Percentiles rank a stretch among this genome's conserved stretches.
Conservation (phyloP, 2,329 filamentous ascomycete species). For the Talaromyces amestolkiae region DNA sequence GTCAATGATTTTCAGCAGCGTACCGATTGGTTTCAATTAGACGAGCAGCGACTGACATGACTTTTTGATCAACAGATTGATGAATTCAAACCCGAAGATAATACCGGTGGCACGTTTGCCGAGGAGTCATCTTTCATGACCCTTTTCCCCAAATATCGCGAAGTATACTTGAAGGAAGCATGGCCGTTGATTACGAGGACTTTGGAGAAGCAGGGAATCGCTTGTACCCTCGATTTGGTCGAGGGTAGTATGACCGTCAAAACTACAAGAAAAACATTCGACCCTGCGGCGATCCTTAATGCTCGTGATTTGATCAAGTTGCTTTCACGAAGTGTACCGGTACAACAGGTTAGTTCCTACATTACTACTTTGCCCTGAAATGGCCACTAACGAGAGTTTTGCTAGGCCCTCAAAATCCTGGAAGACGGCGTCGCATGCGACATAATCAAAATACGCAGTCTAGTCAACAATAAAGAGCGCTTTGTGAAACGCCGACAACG, state of each 20-base stretch:
- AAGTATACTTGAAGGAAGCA: slow-evolving; percentile 85
- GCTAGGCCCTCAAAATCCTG: slow-evolving; percentile 78
- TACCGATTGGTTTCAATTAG: background rate
- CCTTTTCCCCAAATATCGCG: slow-evolving; percentile 93
- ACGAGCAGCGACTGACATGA: background rate
- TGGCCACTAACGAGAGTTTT: slow-evolving; percentile 15
- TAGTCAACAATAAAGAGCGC: slow-evolving; percentile 89
- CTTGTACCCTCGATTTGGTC: slow-evolving; percentile 87
- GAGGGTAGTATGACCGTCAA: slow-evolving; percentile 97
- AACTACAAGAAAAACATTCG: slow-evolving; percentile 86
- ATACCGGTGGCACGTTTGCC: slow-evolving; percentile 77
- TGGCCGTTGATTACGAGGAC: slow-evolving; percentile 89
- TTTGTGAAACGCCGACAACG: slow-evolving; percentile 94
- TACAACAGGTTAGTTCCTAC: slow-evolving; percentile 60
- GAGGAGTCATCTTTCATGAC: slow-evolving; percentile 86
- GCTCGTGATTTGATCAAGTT: slow-evolving; percentile 93
- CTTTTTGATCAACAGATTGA: slow-evolving; percentile 57
- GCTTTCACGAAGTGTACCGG: slow-evolving; percentile 84
- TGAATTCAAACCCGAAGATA: slow-evolving; percentile 80
- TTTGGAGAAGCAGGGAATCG: slow-evolving; percentile 83
- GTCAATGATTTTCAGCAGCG: slow-evolving; percentile 13
- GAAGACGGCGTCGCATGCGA: slow-evolving; percentile 90
- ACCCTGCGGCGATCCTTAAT: slow-evolving; percentile 89
- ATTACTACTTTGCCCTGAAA: background rate
- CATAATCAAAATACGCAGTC: slow-evolving; percentile 88